A percentile compares a stretch with the other conserved stretches of the same genome.
These are phyloP conservation scores for Purshia tridentata DNA, from an alignment of 306 rosid genomes.

Conservation along the genomic window DNA sequence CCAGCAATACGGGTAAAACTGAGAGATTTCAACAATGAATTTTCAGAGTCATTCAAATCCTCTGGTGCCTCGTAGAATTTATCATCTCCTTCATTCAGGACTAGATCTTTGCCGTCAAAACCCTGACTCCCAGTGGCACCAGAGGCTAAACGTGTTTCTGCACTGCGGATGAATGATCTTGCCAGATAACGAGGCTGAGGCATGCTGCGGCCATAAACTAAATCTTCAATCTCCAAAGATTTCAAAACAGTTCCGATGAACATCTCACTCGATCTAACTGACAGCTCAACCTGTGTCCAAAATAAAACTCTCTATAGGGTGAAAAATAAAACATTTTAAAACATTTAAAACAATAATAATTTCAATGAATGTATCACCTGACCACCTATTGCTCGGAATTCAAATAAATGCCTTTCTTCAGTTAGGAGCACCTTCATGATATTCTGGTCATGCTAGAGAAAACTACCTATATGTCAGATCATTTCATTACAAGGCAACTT, in stretches of 20 bases:
- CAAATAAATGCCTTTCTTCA: constrained; percentile 73
- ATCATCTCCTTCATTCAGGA: constrained; percentile 63
- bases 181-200: constrained; percentile 79
- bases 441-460: constrained; percentile 61
- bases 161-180: constrained; percentile 66
- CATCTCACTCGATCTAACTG: constrained; percentile 66
- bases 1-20: constrained; percentile 70
- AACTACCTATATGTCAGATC: constrained; percentile 28
- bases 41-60: constrained; percentile 57
- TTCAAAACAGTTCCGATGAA: constrained; percentile 85
- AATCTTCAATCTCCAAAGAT: constrained; percentile 95
- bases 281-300: constrained; percentile 77
- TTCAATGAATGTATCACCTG: constrained; percentile 49
- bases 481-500: constrained; percentile 13
- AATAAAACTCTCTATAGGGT: constrained; percentile 27
- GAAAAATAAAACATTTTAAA: constrained; percentile 14
- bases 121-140: constrained; percentile 35
- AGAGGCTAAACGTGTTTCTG: constrained; percentile 47
- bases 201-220: constrained; percentile 47
- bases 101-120: constrained; percentile 38
- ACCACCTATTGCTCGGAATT: constrained; percentile 97
- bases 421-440: constrained; percentile 73
- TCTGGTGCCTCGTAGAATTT: constrained; percentile 89
- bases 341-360: neutral
- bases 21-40: constrained; percentile 44